These are phyloP conservation scores for Akebia trifoliata DNA, from an alignment of 164 flowering plant genomes.

Conservation along the genomic window DNA sequence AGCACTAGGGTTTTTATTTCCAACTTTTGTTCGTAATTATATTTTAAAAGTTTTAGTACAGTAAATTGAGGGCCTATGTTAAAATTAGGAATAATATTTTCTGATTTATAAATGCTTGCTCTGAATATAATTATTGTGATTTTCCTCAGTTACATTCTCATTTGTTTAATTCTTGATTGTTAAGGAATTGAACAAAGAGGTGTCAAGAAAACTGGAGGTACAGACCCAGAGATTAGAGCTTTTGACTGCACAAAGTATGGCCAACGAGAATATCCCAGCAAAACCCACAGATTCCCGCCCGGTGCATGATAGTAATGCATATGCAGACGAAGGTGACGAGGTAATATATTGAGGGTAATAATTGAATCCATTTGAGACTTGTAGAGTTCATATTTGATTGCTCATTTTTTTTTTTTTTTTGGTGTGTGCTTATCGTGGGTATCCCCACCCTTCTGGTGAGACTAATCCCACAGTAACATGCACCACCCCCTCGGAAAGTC, in stretches of 20 bases:
- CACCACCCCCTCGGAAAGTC: too few species aligned
- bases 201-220: conserved; percentile 75
- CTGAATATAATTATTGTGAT: not conserved
- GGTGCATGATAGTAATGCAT: conserved; percentile 34
- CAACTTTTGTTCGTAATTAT: too few species aligned
- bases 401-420: not conserved
- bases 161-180: conserved; percentile 7
- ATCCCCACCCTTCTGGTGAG: not conserved
- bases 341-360: conserved; percentile 29
- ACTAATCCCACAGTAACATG: too few species aligned
- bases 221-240: conserved; percentile 96
- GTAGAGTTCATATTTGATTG: not conserved
- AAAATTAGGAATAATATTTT: too few species aligned
- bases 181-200: conserved; percentile 86
- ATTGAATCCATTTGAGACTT: too few species aligned
- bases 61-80: too few species aligned
- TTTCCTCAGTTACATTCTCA: not conserved
- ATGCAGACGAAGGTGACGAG: conserved; percentile 99
- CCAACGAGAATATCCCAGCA: conserved; percentile 32
- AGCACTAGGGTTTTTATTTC: too few species aligned
- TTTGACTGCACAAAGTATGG: conserved; percentile 85
- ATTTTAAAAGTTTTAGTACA: too few species aligned
- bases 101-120: not conserved
- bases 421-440: too few species aligned
- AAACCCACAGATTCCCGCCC: conserved; percentile 39